Percentiles rank a stretch among this genome's conserved stretches.
Evolutionary conservation across 805 yeast genomes (phyloP).

Genomic region (Cyberlindnera subsufficiens): DNA sequence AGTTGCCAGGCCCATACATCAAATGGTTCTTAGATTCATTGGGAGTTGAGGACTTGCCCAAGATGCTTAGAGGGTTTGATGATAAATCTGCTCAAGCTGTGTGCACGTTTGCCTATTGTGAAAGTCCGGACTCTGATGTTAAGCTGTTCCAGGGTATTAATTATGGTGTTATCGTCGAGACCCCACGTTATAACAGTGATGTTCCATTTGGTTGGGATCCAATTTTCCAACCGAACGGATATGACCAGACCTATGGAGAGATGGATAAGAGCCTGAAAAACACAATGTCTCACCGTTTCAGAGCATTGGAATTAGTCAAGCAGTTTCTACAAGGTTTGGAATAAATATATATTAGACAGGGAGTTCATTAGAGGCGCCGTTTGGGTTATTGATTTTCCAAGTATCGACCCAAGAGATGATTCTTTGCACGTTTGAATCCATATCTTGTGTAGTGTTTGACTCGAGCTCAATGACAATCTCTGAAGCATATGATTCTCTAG

Average conservation of each 20-base stretch:
- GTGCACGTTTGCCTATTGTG: conserved; percentile 90
- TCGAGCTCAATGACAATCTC: conserved; percentile 77
- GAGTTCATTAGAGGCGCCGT: conserved; percentile 51
- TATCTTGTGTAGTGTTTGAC: conserved; percentile 67
- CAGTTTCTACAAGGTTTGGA: conserved; percentile 23
- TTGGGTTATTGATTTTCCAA: conserved; percentile 66
- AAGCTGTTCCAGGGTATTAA: conserved; percentile 80
- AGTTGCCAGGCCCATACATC: conserved; percentile 90
- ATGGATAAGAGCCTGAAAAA: conserved; percentile 76
- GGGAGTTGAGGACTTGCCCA: conserved; percentile 73
- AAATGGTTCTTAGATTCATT: conserved; percentile 84
- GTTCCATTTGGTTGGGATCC: conserved; percentile 94
- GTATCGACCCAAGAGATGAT: conserved; percentile 65
- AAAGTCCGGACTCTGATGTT: conserved; percentile 70
- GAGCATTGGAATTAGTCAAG: conserved; percentile 70
- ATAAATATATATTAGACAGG: conserved; percentile 7
- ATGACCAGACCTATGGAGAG: conserved; percentile 77
- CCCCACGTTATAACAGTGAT: conserved; percentile 54
- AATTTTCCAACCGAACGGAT: conserved; percentile 78
- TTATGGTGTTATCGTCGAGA: conserved; percentile 67
- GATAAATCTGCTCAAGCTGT: conserved; percentile 83
- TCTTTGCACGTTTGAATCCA: conserved; percentile 79
- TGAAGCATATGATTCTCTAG: conserved; percentile 71
- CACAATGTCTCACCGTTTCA: conserved; percentile 78
- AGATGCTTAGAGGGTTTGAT: conserved; percentile 74